phyloP scores from a whole-genome alignment of 768 basidiomycete species.

The Gautieria morchelliformis region DNA sequence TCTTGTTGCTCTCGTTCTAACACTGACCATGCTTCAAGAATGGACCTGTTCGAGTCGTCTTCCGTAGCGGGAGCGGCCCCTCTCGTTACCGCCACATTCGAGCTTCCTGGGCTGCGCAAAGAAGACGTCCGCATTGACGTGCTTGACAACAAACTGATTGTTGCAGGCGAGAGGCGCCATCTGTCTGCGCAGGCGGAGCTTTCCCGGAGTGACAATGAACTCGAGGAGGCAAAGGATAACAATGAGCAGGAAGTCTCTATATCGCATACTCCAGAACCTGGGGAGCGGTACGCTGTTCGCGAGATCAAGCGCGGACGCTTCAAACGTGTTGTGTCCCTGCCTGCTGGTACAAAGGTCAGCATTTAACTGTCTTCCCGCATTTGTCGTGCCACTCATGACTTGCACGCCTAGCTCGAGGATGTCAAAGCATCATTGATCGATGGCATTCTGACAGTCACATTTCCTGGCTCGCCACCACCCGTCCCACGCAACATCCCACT shows the following conservation, averaged over 20 bases:
- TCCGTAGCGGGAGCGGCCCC: conserved; percentile 23
- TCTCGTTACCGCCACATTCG: conserved; percentile 44
- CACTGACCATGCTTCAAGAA: neutral
- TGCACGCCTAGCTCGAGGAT: conserved; percentile 12
- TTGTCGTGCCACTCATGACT: neutral
- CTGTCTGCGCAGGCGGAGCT: neutral
- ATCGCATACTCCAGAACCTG: neutral
- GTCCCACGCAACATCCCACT: neutral
- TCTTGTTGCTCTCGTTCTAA: neutral
- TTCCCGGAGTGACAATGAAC: conserved; percentile 15
- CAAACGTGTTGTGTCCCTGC: conserved; percentile 3
- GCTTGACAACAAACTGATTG: conserved; percentile 36
- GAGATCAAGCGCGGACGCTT: conserved; percentile 17
- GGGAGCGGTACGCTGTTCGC: conserved; percentile 24
- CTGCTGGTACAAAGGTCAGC: conserved; percentile 9
- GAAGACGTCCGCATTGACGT: conserved; percentile 45
- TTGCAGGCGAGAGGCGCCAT: conserved; percentile 36
- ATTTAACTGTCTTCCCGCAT: neutral
- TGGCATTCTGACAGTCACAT: conserved; percentile 13
- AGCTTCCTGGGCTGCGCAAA: conserved; percentile 45
- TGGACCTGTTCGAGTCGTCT: conserved; percentile 4
- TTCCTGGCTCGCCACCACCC: conserved; percentile 5
- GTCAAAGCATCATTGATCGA: conserved; percentile 12
- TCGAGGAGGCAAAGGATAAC: neutral
- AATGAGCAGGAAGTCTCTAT: neutral